These are phyloP conservation scores for Yarrowia hollandica DNA, from an alignment of 805 yeast species.

Conservation along the genomic window DNA sequence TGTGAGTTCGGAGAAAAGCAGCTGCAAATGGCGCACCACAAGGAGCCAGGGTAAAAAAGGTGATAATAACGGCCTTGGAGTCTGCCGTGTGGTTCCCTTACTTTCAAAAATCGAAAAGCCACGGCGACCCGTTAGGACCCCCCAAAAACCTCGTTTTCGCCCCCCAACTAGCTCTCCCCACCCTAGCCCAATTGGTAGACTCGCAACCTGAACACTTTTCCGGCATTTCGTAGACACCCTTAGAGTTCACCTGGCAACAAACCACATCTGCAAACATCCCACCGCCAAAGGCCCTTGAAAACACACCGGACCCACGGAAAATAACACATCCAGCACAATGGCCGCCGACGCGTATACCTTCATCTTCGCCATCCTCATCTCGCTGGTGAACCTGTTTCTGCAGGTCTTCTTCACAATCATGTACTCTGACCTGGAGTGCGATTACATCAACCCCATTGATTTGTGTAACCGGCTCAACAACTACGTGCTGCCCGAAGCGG, in stretches of 20 bases:
- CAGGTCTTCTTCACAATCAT: slow-evolving; percentile 95
- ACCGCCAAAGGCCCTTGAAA: not conserved
- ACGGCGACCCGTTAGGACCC: too few species aligned
- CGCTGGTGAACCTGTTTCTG: slow-evolving; percentile 82
- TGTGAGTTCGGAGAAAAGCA: not conserved
- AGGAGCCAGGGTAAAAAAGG: too few species aligned
- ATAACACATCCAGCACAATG: not conserved
- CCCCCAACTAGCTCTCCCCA: too few species aligned
- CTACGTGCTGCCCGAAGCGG: slow-evolving; percentile 88
- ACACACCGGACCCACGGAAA: too few species aligned
- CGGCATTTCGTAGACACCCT: not conserved
- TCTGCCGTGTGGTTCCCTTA: too few species aligned
- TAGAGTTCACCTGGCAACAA: not conserved
- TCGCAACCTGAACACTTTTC: not conserved
- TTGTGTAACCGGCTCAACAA: slow-evolving; percentile 87
- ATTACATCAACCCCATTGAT: slow-evolving; percentile 96
- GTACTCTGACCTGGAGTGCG: slow-evolving; percentile 83
- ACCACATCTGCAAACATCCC: not conserved
- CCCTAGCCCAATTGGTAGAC: too few species aligned
- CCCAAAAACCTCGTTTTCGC: too few species aligned
- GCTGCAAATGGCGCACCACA: not conserved
- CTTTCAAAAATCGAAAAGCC: too few species aligned
- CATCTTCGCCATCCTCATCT: slow-evolving; percentile 65
- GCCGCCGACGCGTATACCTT: slow-evolving; percentile 28
- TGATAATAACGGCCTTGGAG: too few species aligned